phyloP scores from a whole-genome alignment of 78 protist species.

The Chrysochromulina parva region DNA sequence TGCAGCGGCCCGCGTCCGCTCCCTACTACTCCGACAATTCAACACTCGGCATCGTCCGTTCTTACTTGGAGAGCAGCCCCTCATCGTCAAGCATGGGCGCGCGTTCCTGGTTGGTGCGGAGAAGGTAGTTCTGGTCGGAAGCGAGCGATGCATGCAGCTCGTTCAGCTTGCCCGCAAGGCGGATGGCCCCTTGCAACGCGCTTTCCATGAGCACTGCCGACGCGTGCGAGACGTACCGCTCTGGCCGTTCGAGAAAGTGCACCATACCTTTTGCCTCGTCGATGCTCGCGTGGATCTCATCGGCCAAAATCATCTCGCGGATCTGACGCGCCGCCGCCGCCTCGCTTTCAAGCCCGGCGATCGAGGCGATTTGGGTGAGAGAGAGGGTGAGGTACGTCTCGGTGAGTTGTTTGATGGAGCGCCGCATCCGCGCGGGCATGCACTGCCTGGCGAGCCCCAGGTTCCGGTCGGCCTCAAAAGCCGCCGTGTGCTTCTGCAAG shows the following conservation, averaged over 20 bases:
- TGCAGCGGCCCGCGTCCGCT: no score
- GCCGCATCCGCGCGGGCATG: conserved; percentile 66
- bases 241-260: background rate
- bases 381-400: conserved; percentile 79
- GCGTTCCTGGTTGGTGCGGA: background rate
- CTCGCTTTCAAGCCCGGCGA: conserved; percentile 30
- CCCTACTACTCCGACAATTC: no score
- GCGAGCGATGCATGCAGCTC: background rate
- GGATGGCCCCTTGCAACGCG: background rate
- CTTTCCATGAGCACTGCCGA: background rate
- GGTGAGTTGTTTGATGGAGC: conserved; percentile 63
- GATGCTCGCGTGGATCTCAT: conserved; percentile 70
- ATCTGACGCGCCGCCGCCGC: conserved; percentile 56
- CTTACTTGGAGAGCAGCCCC: no score
- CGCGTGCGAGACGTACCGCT: background rate
- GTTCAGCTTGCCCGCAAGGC: background rate
- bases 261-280: conserved; percentile 39
- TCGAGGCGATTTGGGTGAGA: conserved; percentile 55
- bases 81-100: no score
- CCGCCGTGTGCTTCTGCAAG: conserved; percentile 30
- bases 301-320: conserved; percentile 60
- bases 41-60: no score
- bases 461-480: conserved; percentile 67
- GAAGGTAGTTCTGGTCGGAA: background rate
- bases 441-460: conserved; percentile 65